Evolutionary conservation across 202 grass and related monocot genomes (phyloP).

Genomic region (Panicum virgatum): DNA sequence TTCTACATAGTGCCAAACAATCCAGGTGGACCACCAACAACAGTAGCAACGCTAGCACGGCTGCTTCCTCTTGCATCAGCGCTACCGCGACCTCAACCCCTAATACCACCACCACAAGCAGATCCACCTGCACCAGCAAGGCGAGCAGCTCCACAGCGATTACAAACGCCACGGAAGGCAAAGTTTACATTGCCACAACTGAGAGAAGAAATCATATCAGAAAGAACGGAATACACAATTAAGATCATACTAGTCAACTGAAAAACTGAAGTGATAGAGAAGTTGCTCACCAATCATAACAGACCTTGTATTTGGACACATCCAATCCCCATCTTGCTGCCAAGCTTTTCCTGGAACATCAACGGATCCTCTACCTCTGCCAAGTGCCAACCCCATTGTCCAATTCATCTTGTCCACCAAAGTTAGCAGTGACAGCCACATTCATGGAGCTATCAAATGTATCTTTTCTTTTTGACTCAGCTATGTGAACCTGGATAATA

Average conservation of each 20-base stretch:
- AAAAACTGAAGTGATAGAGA: too few relatives aligned
- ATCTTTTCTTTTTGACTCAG: slow-evolving; percentile 81
- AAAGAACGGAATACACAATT: too few relatives aligned
- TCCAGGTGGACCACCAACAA: slow-evolving; percentile 76
- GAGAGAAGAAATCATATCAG: too few relatives aligned
- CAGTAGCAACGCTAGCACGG: slow-evolving; percentile 42
- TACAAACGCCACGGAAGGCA: too few relatives aligned
- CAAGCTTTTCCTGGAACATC: slow-evolving; percentile 68
- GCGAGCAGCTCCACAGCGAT: slow-evolving; percentile 83
- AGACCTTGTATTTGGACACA: slow-evolving; percentile 95
- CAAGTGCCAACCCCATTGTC: slow-evolving; percentile 43
- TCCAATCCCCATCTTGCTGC: slow-evolving; percentile 98
- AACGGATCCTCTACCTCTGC: slow-evolving; percentile 59
- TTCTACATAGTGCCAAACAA: too few relatives aligned
- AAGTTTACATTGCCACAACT: too few relatives aligned
- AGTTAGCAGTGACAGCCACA: slow-evolving; percentile 33
- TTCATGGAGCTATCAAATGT: slow-evolving; percentile 32
- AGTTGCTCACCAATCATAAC: too few relatives aligned
- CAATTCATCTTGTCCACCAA: slow-evolving; percentile 55
- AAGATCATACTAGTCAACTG: too few relatives aligned
- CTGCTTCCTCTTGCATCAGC: slow-evolving; percentile 69
- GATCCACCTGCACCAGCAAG: slow-evolving; percentile 80
- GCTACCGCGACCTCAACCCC: slow-evolving; percentile 50
- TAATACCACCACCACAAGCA: slow-evolving; percentile 51
- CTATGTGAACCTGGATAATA: slow-evolving; percentile 84